A percentile compares a stretch with the other conserved stretches of the same genome.
phyloP scores from a whole-genome alignment of 2,329 filamentous ascomycete species.

The Trichoderma aggressivum region DNA sequence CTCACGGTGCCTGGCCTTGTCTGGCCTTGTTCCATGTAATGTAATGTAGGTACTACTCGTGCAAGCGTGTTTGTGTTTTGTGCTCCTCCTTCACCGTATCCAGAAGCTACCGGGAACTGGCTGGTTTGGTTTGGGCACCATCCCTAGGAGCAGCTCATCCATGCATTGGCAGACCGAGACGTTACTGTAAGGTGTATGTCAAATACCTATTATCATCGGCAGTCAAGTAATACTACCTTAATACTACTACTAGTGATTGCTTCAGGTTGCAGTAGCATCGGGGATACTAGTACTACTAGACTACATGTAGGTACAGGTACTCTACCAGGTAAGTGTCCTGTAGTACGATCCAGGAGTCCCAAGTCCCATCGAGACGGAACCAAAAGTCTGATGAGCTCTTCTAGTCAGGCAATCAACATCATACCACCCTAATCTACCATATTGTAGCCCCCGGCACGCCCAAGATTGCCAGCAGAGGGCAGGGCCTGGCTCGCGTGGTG shows the following conservation, averaged over 20 bases:
- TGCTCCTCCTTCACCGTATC: background rate
- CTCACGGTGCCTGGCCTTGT: background rate
- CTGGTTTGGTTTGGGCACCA: background rate
- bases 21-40: background rate
- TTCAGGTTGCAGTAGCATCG: background rate
- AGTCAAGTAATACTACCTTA: background rate
- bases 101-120: background rate
- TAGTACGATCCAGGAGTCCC: background rate
- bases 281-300: background rate
- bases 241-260: background rate
- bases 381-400: background rate
- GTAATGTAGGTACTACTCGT: background rate
- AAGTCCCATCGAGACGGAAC: background rate
- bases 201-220: background rate
- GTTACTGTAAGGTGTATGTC: background rate
- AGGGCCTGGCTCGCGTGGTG: background rate
- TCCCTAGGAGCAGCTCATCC: constrained; percentile 1
- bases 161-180: background rate
- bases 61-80: background rate
- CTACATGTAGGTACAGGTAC: too few species aligned
- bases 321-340: background rate
- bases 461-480: background rate
- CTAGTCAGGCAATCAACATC: constrained; percentile 12
- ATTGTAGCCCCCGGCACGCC: background rate
- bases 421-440: constrained; percentile 12